Conservation (phyloP, 2,329 filamentous ascomycete genomes). For the Teratosphaeria gauchensis region DNA sequence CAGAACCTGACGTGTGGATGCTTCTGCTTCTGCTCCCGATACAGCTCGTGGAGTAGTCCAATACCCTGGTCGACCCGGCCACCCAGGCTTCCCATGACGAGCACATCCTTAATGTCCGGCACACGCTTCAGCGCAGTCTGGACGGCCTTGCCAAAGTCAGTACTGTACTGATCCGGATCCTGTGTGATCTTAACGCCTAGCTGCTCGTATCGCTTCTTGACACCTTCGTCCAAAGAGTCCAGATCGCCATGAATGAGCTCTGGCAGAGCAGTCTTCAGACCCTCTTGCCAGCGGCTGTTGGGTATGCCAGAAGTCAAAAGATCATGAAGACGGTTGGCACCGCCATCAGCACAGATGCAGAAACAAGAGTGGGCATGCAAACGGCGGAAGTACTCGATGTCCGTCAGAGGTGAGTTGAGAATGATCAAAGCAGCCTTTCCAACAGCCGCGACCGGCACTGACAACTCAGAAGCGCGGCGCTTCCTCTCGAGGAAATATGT, state of each 20-base stretch:
- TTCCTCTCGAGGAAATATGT: conserved; percentile 13
- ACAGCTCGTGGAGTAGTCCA: conserved; percentile 79
- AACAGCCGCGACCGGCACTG: neutral
- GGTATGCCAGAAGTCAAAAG: conserved; percentile 27
- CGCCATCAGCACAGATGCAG: conserved; percentile 80
- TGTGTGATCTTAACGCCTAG: conserved; percentile 54
- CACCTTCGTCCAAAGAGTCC: conserved; percentile 62
- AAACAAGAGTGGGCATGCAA: conserved; percentile 47
- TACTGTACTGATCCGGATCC: conserved; percentile 73
- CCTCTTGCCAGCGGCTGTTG: conserved; percentile 4
- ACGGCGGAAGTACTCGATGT: conserved; percentile 40
- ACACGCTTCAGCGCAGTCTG: conserved; percentile 44
- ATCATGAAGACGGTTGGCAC: conserved; percentile 65
- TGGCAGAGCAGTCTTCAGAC: conserved; percentile 23
- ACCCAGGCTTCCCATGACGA: conserved; percentile 74
- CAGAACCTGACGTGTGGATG: conserved; percentile 49
- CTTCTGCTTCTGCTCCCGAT: conserved; percentile 35
- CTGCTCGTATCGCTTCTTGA: conserved; percentile 56
- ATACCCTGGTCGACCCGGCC: conserved; percentile 90
- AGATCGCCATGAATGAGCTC: conserved; percentile 78
- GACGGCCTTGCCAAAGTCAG: conserved; percentile 81
- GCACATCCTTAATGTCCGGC: conserved; percentile 38
- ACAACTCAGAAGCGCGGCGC: neutral
- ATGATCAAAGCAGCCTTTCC: conserved; percentile 41
- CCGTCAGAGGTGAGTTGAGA: conserved; percentile 51